Evolutionary conservation across 208 protist species (phyloP), one percentile per base, ranked within the genome.

Genomic region (Herpetomonas tarakana): DNA sequence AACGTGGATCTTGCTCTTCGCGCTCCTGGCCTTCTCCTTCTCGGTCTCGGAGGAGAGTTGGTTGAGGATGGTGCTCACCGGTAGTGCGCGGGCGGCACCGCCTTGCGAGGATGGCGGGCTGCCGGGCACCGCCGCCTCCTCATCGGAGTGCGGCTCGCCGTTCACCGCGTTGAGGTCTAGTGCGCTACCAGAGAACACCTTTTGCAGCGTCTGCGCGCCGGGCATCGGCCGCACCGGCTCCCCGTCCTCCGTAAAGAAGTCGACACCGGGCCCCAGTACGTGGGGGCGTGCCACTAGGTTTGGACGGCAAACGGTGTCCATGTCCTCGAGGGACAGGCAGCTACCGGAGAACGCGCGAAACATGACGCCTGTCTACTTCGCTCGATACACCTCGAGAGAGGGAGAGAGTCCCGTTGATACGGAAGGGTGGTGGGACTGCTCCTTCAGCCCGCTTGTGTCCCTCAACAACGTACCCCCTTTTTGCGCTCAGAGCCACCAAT

Each of bases 301-400:
- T 11, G 80, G 68, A 25, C 82, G 61, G 53, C 76, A 62, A 28
- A 93, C 78, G 9, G 81, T 91, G 63, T 96, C 85, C 78, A 93
- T 90, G 73, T 93, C 83, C 65, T 96, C 86, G 12, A 96, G 76
- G 49, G 90, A 92, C 58, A 96, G 74, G 60, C 90, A 96, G 56
- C 86, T 96, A 28, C 81, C 87, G 11, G 90, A 93, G 55, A 96
- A 93, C 0, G 87, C 85, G 24, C 87, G 86, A 30, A 96, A 78
- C 90, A 96, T 87, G 1, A 6, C 52, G 1, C 31, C 3, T 16
- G 25, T 30, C 9, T 6, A 14, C 35, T 41, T 41, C 35, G 35
- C 9, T 41, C 9, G 35, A 41, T 41, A 14, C 14, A 41, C 9
- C 9, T 41, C 14, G 6, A 41, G 35, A n/a, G n/a, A n/a, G n/a